phyloP scores from a whole-genome alignment of 192 early-diverging fungal genomes.

The Coemansia umbellata region DNA sequence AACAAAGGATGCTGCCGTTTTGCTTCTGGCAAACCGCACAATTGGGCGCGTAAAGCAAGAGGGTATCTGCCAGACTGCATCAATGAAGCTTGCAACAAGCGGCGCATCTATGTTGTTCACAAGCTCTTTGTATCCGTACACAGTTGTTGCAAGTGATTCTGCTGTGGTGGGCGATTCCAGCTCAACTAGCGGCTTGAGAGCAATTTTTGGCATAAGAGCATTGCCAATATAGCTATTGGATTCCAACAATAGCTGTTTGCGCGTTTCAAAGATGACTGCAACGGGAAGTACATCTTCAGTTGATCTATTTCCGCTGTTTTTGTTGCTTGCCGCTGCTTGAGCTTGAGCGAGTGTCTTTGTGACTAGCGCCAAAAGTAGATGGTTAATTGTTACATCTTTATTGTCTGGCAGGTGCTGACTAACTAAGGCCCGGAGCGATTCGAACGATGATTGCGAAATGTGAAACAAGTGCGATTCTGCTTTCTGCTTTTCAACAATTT shows the following conservation, averaged over 20 bases:
- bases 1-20: conserved; percentile 33
- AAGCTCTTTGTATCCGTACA: conserved; percentile 11
- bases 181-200: background rate
- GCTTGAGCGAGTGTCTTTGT: conserved; percentile 33
- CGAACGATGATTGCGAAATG: conserved; percentile 19
- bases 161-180: conserved; percentile 18
- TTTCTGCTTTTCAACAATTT: conserved; percentile 22
- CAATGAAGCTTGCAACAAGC: conserved; percentile 22
- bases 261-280: conserved; percentile 24
- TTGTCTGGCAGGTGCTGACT: conserved; percentile 10
- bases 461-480: conserved; percentile 44
- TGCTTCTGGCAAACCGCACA: conserved; percentile 11
- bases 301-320: background rate
- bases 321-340: conserved; percentile 5
- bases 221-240: conserved; percentile 24
- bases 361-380: conserved; percentile 22
- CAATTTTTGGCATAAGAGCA: conserved; percentile 34
- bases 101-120: conserved; percentile 9
- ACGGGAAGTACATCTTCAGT: conserved; percentile 10
- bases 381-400: conserved; percentile 14
- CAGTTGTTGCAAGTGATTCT: conserved; percentile 18
- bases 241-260: conserved; percentile 10
- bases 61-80: conserved; percentile 24
- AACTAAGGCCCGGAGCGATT: conserved; percentile 14
- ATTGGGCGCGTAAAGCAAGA: conserved; percentile 40